These are phyloP conservation scores for Tetradesmus lagerheimii DNA, from an alignment of 139 green algal genomes.

Conservation along the genomic window DNA sequence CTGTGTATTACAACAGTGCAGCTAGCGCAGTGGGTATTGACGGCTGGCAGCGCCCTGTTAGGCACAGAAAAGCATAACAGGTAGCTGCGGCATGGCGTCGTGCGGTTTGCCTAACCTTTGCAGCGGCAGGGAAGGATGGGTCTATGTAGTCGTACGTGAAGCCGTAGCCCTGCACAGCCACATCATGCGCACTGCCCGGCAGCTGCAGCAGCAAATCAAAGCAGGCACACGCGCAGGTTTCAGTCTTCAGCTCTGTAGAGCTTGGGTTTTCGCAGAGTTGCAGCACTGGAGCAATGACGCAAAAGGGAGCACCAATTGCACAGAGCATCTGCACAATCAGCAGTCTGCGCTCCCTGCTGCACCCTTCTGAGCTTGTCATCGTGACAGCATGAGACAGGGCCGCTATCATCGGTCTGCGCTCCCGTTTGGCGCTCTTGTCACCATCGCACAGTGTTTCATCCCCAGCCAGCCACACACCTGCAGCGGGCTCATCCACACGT, in stretches of 20 bases:
- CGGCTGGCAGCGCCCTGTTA: no score
- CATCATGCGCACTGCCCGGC: constrained; percentile 62
- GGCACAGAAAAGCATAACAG: background rate
- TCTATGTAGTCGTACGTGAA: constrained; percentile 88
- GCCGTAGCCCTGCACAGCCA: constrained; percentile 47
- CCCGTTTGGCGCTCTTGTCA: no score
- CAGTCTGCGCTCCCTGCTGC: background rate
- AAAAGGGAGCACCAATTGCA: background rate
- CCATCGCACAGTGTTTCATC: no score
- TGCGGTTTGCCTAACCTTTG: constrained; percentile 7
- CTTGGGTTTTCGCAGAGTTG: background rate
- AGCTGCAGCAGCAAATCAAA: constrained; percentile 39
- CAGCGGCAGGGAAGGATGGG: constrained; percentile 53
- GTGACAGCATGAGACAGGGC: no score
- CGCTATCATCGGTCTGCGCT: no score
- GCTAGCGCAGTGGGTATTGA: no score
- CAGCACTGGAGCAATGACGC: background rate
- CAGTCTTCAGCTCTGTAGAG: background rate
- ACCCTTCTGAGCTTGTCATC: no score
- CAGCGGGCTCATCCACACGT: constrained; percentile 83
- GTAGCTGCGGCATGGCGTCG: no score
- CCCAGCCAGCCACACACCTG: constrained; percentile 38
- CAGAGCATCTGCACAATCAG: background rate
- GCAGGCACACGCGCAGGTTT: background rate
- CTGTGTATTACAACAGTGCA: no score